Evolutionary conservation across 352 stramenopile species (phyloP).

Genomic region (Phytophthora palmivora): DNA sequence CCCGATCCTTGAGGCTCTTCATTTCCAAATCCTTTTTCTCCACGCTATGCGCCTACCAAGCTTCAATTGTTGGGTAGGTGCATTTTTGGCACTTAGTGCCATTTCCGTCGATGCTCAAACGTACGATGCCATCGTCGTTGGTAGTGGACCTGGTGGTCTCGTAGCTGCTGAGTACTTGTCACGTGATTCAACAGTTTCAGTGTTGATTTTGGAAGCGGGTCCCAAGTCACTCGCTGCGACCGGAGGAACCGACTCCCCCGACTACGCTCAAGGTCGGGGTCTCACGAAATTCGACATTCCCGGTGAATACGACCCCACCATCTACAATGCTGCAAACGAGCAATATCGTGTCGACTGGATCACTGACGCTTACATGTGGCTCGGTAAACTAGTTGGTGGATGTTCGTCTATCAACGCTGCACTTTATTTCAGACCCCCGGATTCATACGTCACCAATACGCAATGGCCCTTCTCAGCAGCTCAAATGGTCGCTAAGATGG

Average conservation of each 20-base stretch:
- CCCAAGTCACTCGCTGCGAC: slow-evolving; percentile 48
- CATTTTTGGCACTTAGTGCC: slow-evolving; percentile 10
- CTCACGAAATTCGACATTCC: slow-evolving; percentile 80
- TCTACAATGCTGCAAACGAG: slow-evolving; percentile 48
- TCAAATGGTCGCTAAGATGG: slow-evolving; percentile 72
- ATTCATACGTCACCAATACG: slow-evolving; percentile 51
- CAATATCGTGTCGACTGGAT: slow-evolving; percentile 66
- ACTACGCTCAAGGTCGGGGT: slow-evolving; percentile 48
- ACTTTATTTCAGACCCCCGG: slow-evolving; percentile 77
- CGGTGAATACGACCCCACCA: slow-evolving; percentile 59
- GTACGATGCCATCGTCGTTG: slow-evolving; percentile 68
- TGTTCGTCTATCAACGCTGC: slow-evolving; percentile 87
- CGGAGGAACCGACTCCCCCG: slow-evolving; percentile 49
- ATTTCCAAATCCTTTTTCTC: slow-evolving; percentile 20
- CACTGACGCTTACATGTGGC: slow-evolving; percentile 52
- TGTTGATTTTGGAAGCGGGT: slow-evolving; percentile 71
- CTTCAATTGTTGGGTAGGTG: slow-evolving; percentile 8
- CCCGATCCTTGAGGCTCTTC: background rate
- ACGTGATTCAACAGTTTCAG: slow-evolving; percentile 51
- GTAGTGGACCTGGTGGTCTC: slow-evolving; percentile 62
- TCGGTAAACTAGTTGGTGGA: slow-evolving; percentile 83
- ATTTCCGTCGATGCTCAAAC: slow-evolving; percentile 25
- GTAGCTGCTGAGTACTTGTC: slow-evolving; percentile 67
- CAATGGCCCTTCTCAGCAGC: slow-evolving; percentile 60
- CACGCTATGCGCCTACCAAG: slow-evolving; percentile 20